These are phyloP conservation scores for Thielaviopsis populi DNA, from an alignment of 2,329 filamentous ascomycete genomes.

Conservation along the genomic window DNA sequence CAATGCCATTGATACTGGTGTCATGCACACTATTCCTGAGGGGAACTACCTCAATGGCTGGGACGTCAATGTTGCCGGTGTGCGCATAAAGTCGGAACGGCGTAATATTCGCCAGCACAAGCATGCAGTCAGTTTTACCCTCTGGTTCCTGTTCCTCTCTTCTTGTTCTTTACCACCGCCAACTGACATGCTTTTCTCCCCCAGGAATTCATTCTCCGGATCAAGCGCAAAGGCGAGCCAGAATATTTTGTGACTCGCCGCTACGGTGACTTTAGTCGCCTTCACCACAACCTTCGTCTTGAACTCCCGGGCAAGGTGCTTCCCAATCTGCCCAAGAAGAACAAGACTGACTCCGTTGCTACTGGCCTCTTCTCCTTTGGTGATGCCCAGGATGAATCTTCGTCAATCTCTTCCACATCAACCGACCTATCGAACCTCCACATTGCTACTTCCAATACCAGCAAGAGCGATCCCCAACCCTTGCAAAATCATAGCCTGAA, in stretches of 20 bases:
- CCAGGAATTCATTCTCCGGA: conserved; percentile 76
- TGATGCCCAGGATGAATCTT: conserved; percentile 56
- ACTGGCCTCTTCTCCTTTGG: conserved; percentile 39
- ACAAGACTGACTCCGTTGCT: conserved; percentile 61
- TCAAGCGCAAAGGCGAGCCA: conserved; percentile 59
- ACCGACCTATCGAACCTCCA: conserved; percentile 38
- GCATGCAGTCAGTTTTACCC: conserved; percentile 55
- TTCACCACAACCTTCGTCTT: conserved; percentile 64
- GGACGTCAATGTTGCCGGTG: conserved; percentile 91
- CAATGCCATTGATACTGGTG: conserved; percentile 77
- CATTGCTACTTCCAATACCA: not conserved
- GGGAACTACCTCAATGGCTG: conserved; percentile 88
- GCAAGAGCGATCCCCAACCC: not conserved
- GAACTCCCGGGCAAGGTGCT: conserved; percentile 87
- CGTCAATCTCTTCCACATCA: conserved; percentile 67
- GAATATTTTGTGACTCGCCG: conserved; percentile 60
- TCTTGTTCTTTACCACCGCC: not conserved
- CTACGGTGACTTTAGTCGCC: conserved; percentile 72
- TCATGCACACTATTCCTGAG: conserved; percentile 75
- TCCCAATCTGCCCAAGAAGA: conserved; percentile 77
- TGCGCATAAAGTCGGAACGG: conserved; percentile 66
- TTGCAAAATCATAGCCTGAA: not conserved
- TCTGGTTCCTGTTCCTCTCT: not conserved
- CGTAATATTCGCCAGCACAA: conserved; percentile 79
- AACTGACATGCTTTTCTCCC: not conserved